These are phyloP conservation scores for Aspergillus wentii DNA, from an alignment of 495 filamentous ascomycete genomes.

Conservation along the genomic window DNA sequence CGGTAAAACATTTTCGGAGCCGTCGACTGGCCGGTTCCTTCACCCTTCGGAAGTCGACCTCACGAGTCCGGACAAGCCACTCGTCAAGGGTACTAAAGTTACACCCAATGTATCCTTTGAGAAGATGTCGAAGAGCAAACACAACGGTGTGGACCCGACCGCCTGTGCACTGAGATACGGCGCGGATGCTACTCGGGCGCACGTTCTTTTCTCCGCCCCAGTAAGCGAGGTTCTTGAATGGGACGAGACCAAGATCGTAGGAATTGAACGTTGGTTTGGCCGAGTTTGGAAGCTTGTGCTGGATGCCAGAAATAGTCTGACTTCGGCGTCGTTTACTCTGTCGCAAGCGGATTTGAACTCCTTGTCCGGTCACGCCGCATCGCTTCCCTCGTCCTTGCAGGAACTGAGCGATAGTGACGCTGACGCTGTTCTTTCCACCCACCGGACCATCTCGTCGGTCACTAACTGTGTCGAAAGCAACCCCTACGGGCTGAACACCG, in stretches of 20 bases:
- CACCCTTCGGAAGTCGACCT: conserved; percentile 72
- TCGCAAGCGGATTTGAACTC: conserved; percentile 11
- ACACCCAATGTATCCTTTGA: conserved; percentile 63
- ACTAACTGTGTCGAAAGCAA: conserved; percentile 64
- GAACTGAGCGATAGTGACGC: conserved; percentile 45
- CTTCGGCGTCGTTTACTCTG: conserved; percentile 16
- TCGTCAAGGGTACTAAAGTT: conserved; percentile 54
- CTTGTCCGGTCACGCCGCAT: conserved; percentile 14
- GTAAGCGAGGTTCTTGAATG: conserved; percentile 80
- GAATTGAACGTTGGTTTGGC: conserved; percentile 73
- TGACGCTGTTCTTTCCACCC: conserved; percentile 56
- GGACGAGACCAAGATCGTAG: conserved; percentile 79
- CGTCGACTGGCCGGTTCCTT: conserved; percentile 68
- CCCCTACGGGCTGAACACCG: conserved; percentile 68
- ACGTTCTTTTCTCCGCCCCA: conserved; percentile 83
- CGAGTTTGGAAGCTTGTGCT: conserved; percentile 57
- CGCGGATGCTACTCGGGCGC: conserved; percentile 78
- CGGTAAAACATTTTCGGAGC: conserved; percentile 76
- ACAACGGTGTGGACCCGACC: conserved; percentile 86
- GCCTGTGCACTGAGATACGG: conserved; percentile 66
- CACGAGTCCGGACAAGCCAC: conserved; percentile 48
- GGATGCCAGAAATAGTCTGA: conserved; percentile 24
- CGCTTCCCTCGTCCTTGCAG: conserved; percentile 23
- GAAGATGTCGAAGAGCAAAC: conserved; percentile 96
- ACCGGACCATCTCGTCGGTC: conserved; percentile 63